Conservation (phyloP, 345 rosid species). For the Balakata baccata region DNA sequence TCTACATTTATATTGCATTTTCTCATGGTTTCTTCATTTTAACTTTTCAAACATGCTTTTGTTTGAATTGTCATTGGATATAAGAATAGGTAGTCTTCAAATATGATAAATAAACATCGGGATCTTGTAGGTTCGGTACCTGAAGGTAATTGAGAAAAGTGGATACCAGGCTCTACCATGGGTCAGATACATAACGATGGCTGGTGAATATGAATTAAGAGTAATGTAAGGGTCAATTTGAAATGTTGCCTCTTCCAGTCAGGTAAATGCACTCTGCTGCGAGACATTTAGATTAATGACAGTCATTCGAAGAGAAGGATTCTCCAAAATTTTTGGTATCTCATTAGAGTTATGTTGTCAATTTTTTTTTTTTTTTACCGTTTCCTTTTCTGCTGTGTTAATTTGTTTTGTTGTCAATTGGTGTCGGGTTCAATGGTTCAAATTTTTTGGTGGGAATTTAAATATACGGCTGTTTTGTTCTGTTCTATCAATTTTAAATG, state of each 20-base stretch:
- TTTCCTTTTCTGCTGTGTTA: too few species aligned
- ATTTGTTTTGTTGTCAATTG: too few species aligned
- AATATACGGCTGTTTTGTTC: too few species aligned
- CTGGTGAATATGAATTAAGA: constrained; percentile 92
- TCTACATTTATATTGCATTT: too few species aligned
- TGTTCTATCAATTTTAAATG: too few species aligned
- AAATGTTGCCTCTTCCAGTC: not conserved
- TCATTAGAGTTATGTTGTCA: not conserved
- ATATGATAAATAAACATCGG: not conserved
- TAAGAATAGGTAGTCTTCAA: not conserved
- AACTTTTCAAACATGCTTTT: not conserved
- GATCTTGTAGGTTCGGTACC: constrained; percentile 75
- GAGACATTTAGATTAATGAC: not conserved
- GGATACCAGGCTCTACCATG: constrained; percentile 98
- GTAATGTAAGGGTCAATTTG: constrained; percentile 22
- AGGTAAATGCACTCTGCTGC: not conserved
- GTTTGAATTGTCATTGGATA: not conserved
- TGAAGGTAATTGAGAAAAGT: constrained; percentile 94
- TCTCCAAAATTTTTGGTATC: constrained; percentile 10
- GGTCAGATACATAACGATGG: constrained; percentile 99
- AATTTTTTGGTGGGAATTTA: too few species aligned
- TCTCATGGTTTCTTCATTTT: not conserved
- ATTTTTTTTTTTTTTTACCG: not conserved
- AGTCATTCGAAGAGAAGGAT: not conserved
- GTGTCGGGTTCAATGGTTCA: too few species aligned